Percentiles rank a stretch among this genome's conserved stretches.
phyloP scores from a whole-genome alignment of 2,329 filamentous ascomycete species.

The Epichloe bromicola region DNA sequence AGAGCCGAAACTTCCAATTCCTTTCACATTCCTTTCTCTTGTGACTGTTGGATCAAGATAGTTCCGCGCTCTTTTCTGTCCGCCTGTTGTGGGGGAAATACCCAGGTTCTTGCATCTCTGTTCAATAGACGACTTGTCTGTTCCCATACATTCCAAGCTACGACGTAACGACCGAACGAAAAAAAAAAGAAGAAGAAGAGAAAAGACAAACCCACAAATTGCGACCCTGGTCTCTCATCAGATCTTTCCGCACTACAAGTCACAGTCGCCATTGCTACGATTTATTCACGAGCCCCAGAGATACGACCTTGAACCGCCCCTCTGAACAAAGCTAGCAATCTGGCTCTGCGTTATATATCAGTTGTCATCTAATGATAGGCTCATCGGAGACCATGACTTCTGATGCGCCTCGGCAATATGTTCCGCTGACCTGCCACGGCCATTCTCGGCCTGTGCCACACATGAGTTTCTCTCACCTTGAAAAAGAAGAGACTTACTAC shows the following conservation, averaged over 20 bases:
- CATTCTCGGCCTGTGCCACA: constrained; percentile 89
- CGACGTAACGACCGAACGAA: constrained; percentile 1
- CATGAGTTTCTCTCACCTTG: constrained; percentile 73
- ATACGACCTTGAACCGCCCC: background rate
- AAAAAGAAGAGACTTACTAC: constrained; percentile 77
- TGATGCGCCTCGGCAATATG: constrained; percentile 43
- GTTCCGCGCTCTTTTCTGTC: background rate
- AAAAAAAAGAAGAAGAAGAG: background rate
- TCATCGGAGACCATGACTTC: constrained; percentile 17
- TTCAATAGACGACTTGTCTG: background rate
- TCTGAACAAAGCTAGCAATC: background rate
- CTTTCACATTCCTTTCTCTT: background rate
- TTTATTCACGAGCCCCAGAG: background rate
- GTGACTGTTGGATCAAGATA: background rate
- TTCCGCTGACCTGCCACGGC: constrained; percentile 86
- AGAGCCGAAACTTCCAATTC: background rate
- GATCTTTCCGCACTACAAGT: background rate
- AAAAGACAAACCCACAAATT: background rate
- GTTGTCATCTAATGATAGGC: background rate
- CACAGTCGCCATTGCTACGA: background rate
- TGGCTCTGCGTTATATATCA: background rate
- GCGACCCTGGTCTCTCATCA: background rate
- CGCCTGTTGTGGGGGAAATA: constrained; percentile 2
- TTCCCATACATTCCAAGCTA: background rate
- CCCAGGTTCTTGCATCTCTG: background rate